Evolutionary conservation across 345 rosid genomes (phyloP).

Genomic region (Linum tenue): DNA sequence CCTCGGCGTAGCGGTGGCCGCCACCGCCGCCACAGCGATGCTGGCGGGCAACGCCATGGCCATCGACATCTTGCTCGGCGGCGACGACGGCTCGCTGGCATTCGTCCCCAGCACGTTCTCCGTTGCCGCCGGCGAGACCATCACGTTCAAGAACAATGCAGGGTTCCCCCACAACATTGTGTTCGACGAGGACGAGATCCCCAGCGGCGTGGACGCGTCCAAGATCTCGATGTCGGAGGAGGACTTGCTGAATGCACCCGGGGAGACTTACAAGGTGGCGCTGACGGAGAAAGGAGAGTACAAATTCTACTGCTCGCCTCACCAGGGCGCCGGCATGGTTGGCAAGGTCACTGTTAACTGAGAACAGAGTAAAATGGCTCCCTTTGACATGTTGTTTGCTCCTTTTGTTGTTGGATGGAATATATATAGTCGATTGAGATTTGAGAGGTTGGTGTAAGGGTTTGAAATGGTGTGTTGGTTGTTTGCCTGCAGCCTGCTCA

Average conservation of each 20-base stretch:
- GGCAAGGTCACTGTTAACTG: conserved; percentile 79
- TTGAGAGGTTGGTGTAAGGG: background rate
- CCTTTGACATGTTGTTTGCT: no score
- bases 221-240: conserved; percentile 76
- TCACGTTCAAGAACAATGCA: conserved; percentile 85
- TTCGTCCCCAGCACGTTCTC: conserved; percentile 55
- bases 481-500: no score
- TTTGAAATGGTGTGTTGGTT: no score
- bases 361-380: background rate
- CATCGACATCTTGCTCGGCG: conserved; percentile 51
- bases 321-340: conserved; percentile 91
- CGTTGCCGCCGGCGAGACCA: conserved; percentile 61
- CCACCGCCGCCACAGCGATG: conserved; percentile 50
- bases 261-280: conserved; percentile 53
- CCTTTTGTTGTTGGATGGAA: no score
- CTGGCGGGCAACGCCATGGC: conserved; percentile 86
- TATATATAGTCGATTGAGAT: no score
- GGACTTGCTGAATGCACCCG: conserved; percentile 56
- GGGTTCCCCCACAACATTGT: conserved; percentile 86
- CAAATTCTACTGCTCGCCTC: conserved; percentile 72
- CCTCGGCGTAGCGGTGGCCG: conserved; percentile 42
- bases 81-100: conserved; percentile 51
- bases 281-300: conserved; percentile 64
- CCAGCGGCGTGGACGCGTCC: conserved; percentile 63
- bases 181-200: conserved; percentile 80